Conservation (phyloP, 495 filamentous ascomycete species). For the Penicillium pancosmium region DNA sequence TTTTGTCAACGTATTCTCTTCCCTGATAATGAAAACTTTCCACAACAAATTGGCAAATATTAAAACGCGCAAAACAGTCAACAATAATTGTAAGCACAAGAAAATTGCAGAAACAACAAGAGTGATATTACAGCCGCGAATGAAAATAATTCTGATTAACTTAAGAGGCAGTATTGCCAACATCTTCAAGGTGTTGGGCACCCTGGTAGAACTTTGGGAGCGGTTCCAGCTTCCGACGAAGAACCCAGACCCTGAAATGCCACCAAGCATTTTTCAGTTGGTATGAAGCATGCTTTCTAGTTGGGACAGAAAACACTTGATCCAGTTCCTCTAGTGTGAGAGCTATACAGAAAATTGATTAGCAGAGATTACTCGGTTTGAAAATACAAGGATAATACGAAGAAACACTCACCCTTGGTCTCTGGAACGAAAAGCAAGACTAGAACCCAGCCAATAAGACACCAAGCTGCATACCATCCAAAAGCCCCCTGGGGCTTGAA, state of each 20-base stretch:
- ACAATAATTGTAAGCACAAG: not conserved
- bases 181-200: slow-evolving; percentile 42
- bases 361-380: not conserved
- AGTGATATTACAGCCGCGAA: not conserved
- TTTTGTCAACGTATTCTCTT: no score
- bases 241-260: slow-evolving; percentile 55
- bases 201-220: slow-evolving; percentile 48
- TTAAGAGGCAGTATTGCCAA: slow-evolving; percentile 10
- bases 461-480: slow-evolving; percentile 65
- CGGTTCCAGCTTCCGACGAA: slow-evolving; percentile 50
- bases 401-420: slow-evolving; percentile 49
- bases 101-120: not conserved
- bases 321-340: slow-evolving; percentile 56
- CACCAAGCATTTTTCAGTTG: slow-evolving; percentile 50
- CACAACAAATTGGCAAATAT: no score
- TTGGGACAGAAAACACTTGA: slow-evolving; percentile 56
- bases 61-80: no score
- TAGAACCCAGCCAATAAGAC: slow-evolving; percentile 51
- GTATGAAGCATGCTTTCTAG: slow-evolving; percentile 49
- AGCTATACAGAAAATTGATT: slow-evolving; percentile 19
- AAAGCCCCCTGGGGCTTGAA: slow-evolving; percentile 61
- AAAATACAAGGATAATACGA: not conserved
- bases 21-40: no score
- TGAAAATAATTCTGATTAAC: no score
- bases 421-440: slow-evolving; percentile 60